Evolutionary conservation across 148 eudicot species (phyloP).

Genomic region (Talinum fruticosum): DNA sequence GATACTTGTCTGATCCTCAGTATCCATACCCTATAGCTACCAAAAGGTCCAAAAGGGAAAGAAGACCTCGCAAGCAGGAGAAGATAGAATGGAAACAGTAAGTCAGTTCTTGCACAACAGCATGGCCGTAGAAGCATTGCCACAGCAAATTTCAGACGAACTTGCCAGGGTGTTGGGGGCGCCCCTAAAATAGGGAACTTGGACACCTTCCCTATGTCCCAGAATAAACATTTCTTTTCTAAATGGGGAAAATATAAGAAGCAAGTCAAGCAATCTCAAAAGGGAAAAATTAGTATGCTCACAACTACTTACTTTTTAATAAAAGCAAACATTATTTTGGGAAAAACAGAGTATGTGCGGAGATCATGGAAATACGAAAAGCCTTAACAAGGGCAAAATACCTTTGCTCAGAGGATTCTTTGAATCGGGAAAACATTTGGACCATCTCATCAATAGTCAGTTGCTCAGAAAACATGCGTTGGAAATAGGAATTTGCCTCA

Average conservation of each 20-base stretch:
- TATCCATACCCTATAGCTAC: too few species aligned
- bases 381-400: slow-evolving; percentile 23
- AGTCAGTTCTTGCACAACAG: too few species aligned
- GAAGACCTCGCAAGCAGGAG: too few species aligned
- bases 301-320: too few species aligned
- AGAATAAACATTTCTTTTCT: neutral
- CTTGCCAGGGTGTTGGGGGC: too few species aligned
- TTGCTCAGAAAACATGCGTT: slow-evolving; percentile 82
- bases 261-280: too few species aligned
- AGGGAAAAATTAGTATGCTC: neutral
- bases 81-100: too few species aligned
- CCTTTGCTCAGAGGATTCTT: slow-evolving; percentile 83
- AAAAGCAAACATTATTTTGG: too few species aligned
- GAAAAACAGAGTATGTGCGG: neutral
- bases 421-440: slow-evolving; percentile 82
- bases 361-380: neutral
- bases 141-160: too few species aligned
- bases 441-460: slow-evolving; percentile 71
- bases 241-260: neutral
- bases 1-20: too few species aligned
- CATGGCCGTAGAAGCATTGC: too few species aligned
- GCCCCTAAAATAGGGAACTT: neutral
- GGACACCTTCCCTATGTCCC: neutral
- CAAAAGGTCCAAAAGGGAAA: too few species aligned
- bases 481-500: slow-evolving; percentile 86